Evolutionary conservation across 176 grass and related monocot genomes (phyloP), one percentile per base, ranked within the genome.

Genomic region (Juncus effusus): DNA sequence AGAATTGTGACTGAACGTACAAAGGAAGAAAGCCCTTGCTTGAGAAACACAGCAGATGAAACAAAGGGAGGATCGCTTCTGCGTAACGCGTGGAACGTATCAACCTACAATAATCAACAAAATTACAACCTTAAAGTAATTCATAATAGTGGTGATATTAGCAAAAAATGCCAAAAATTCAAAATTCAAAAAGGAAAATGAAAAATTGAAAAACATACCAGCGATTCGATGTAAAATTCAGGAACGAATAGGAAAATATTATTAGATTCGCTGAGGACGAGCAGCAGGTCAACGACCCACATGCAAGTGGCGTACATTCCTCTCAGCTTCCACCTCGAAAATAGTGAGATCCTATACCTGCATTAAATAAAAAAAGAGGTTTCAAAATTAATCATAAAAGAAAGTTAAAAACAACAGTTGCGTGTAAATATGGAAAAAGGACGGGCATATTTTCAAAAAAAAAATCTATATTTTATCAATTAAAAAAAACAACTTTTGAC

Each of bases 231-330:
- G 82, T 94, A 94, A 68, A 79, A 94, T 71, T 94, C 90, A 19
- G 85, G 90, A 80, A 94, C 74, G 63, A 75, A 85, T 11, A 63
- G 59, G 61, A 94, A 94, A 75, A 85, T 42, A 49, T 41, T 60
- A 76, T 85, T 59, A 13, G 63, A 78, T 65, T 85, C 70, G 16
- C 82, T 85, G 35, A 94, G 73, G 56, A 88, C 90, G 76, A 94
- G 84, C 50, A 94, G 80, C 62, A 94, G 77, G 37, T 94, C 90
- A 64, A 94, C 85, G 49, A 85, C 76, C 90, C 90, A 94, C 85
- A 88, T 94, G 79, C 90, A 94, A 63, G 85, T 77, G 82, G 90
- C 90, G 63, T 94, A 94, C 90, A 94, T 88, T 80, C 90, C 90
- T 66, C 90, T 88, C 70, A 88, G 82, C 76, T 94, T 94, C 90